Evolutionary conservation across 352 stramenopile genomes (phyloP).

Genomic region (Pythium rishiriense): DNA sequence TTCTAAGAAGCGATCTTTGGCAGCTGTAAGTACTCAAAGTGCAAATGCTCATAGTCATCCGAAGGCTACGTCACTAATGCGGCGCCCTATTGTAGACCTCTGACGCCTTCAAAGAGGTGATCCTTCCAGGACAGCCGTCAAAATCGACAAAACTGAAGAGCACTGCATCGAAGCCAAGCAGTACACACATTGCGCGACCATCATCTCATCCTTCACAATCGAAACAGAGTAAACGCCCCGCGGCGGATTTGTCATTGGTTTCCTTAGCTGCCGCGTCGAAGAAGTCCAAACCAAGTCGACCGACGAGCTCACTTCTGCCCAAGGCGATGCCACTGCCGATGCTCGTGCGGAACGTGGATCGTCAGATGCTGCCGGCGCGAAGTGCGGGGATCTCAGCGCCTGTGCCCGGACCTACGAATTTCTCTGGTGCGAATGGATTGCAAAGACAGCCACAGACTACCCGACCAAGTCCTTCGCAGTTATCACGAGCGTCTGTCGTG

Average conservation of each 20-base stretch:
- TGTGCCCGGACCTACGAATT: not conserved
- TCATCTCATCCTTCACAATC: not conserved
- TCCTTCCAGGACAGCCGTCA: conserved; percentile 16
- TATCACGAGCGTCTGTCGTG: conserved; percentile 41
- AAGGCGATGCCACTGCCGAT: conserved; percentile 28
- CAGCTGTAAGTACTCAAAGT: conserved; percentile 4
- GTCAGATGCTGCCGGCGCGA: conserved; percentile 19
- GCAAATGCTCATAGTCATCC: too few relatives aligned
- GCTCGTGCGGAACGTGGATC: conserved; percentile 37
- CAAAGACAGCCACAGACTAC: not conserved
- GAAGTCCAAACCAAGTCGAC: conserved; percentile 13
- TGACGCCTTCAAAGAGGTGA: conserved; percentile 27
- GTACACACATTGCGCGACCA: not conserved
- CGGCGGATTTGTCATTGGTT: conserved; percentile 5
- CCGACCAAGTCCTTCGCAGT: conserved; percentile 8
- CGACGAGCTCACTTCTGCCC: conserved; percentile 12
- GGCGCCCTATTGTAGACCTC: conserved; percentile 6
- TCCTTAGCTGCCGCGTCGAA: conserved; percentile 26
- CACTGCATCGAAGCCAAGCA: not conserved
- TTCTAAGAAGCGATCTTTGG: conserved; percentile 20
- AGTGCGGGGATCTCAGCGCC: not conserved
- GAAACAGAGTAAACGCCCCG: conserved; percentile 11
- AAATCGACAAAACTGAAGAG: conserved; percentile 3
- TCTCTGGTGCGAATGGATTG: not conserved
- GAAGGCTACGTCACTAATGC: not conserved